These are phyloP conservation scores for Rhynchosporium agropyri DNA, from an alignment of 2,329 filamentous ascomycete genomes.

Conservation along the genomic window DNA sequence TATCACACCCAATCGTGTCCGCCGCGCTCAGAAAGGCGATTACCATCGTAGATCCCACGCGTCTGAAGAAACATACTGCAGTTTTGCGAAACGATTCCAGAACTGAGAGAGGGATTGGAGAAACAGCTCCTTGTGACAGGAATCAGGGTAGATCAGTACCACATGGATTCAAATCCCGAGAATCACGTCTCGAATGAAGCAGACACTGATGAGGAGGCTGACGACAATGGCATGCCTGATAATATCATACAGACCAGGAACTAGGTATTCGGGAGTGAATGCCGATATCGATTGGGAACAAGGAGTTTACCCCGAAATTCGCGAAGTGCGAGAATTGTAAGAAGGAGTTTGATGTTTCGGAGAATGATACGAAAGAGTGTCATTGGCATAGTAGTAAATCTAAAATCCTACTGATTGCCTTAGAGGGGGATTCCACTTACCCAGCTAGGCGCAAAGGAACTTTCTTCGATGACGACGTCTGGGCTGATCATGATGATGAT, in stretches of 20 bases:
- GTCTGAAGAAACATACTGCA: neutral
- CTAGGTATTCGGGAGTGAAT: neutral
- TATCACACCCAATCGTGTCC: neutral
- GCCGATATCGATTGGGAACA: constrained; percentile 14
- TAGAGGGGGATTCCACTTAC: neutral
- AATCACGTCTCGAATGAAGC: constrained; percentile 8
- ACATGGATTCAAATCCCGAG: constrained; percentile 7
- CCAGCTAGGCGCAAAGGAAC: constrained; percentile 15
- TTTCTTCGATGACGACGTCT: constrained; percentile 20
- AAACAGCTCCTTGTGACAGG: constrained; percentile 6
- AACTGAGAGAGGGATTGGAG: neutral
- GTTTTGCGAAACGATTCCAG: neutral
- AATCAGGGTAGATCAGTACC: constrained; percentile 7
- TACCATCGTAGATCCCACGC: neutral
- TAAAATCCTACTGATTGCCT: neutral
- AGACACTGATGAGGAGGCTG: constrained; percentile 3
- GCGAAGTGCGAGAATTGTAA: constrained; percentile 24
- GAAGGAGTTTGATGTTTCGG: constrained; percentile 22
- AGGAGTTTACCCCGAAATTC: constrained; percentile 17
- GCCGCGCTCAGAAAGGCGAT: constrained; percentile 2
- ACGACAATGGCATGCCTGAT: neutral
- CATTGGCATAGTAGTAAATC: constrained; percentile 24
- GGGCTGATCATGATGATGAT: constrained; percentile 24
- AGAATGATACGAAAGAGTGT: constrained; percentile 18
- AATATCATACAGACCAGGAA: neutral